These are phyloP conservation scores for Arachis monticola DNA, from an alignment of 331 rosid genomes.

Conservation along the genomic window DNA sequence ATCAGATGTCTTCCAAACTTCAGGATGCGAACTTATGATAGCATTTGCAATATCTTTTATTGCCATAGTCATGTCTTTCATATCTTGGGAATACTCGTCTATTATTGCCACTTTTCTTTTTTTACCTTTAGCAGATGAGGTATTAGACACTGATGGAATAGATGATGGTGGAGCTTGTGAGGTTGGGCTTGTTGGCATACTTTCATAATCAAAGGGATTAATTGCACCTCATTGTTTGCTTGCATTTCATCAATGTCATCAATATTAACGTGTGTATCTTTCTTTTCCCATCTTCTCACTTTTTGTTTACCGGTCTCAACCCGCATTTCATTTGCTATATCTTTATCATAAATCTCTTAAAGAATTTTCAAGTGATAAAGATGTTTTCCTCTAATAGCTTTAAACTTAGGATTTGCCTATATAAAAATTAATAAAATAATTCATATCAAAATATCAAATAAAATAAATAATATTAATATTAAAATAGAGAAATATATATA, in stretches of 20 bases:
- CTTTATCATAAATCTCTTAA: background rate
- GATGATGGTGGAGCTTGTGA: background rate
- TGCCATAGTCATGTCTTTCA: background rate
- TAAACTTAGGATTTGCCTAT: too few relatives aligned
- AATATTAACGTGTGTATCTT: too few relatives aligned
- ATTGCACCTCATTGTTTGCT: background rate
- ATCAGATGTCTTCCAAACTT: too few relatives aligned
- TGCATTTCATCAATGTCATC: background rate
- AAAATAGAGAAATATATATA: too few relatives aligned
- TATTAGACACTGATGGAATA: background rate
- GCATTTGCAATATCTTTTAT: background rate
- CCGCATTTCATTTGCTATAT: background rate
- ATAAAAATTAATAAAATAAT: too few relatives aligned
- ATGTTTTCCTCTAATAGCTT: too few relatives aligned
- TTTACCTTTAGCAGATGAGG: background rate
- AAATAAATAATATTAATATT: too few relatives aligned
- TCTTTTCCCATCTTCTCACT: background rate
- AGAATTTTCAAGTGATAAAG: too few relatives aligned
- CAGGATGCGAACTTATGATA: background rate
- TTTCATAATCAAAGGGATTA: background rate
- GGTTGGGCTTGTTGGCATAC: background rate
- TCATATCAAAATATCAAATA: too few relatives aligned
- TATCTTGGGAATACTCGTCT: background rate
- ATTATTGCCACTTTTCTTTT: too few relatives aligned
- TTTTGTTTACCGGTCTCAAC: background rate